Base-by-base conservation (phyloP, 306 rosid species). In the Prosopis cineraria region DNA sequence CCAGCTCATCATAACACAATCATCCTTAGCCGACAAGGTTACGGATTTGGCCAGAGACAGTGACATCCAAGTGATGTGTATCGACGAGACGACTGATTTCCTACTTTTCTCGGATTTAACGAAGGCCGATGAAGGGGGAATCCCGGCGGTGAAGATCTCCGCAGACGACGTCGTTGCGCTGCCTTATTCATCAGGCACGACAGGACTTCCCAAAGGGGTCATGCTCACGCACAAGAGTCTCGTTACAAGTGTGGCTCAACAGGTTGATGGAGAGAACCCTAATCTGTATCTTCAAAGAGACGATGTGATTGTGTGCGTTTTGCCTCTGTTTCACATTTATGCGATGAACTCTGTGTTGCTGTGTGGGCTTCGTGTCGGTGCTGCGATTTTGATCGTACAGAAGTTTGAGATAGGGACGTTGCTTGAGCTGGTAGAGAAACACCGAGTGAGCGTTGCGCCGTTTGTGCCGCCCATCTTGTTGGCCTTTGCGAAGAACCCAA, bases 291-390 rank as follows among this genome's bases (percentile, higher is more conserved):
- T 36, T 36, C 20, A 86, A 53, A 22, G 68, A 2, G 90, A 88
- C 29, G 98, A 91, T 10, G 98, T 93, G 84, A 69, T 89, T 16
- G 89, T 91, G 6, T 91, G 97, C 13, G 92, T 90, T 82, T 85
- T 91, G 36, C 98, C 98, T 0, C 39, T 93, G 83, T 93, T 93
- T 70, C 98, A 93, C 2, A 88, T 93, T 22, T 93, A 93, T 73
- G 89, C 93, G 19, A 80, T 93, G 0, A 91, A 89, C 66, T 88
- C 97, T 0, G 84, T 91, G 17, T 58, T 91, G 36, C 84, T 93
- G 1, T 81, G 90, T 12, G 90, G 92, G 3, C 74, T 93, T 27
- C 88, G 97, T 3, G 80, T 80, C 0, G 98, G 95, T 20, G 93
- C 98, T 0, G 83, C 92, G 0, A 88, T 93, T 24, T 72, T 93